Evolutionary conservation across 768 basidiomycete genomes (phyloP).

Genomic region (Floccularia luteovirens): DNA sequence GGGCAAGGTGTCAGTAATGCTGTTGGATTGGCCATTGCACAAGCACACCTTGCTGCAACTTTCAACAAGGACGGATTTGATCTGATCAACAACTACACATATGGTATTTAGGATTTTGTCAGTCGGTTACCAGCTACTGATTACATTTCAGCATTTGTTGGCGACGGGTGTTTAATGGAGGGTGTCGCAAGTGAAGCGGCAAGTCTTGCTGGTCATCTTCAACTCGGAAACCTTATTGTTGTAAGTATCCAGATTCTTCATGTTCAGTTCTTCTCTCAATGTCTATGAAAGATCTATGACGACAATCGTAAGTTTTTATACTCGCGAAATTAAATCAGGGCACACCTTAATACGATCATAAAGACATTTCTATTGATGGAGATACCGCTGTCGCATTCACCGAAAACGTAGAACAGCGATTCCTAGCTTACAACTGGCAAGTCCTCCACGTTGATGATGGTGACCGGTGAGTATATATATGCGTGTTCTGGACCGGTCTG

Average conservation of each 20-base stretch:
- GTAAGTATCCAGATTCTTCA: slow-evolving; percentile 34
- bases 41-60: slow-evolving; percentile 83
- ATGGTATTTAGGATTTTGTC: slow-evolving; percentile 40
- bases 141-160: slow-evolving; percentile 61
- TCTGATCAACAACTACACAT: slow-evolving; percentile 83
- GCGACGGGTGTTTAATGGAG: slow-evolving; percentile 97
- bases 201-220: slow-evolving; percentile 88
- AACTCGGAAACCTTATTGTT: slow-evolving; percentile 88
- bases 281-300: slow-evolving; percentile 68
- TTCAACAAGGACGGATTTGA: slow-evolving; percentile 85
- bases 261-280: background rate
- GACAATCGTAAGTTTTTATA: slow-evolving; percentile 73
- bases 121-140: slow-evolving; percentile 3
- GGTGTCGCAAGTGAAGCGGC: slow-evolving; percentile 92
- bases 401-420: slow-evolving; percentile 85
- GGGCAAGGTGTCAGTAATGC: slow-evolving; percentile 93
- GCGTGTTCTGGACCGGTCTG: background rate
- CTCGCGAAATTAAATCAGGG: slow-evolving; percentile 1
- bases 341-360: slow-evolving; percentile 6
- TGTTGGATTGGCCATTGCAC: slow-evolving; percentile 90
- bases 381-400: slow-evolving; percentile 91
- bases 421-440: slow-evolving; percentile 91
- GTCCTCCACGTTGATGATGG: slow-evolving; percentile 81
- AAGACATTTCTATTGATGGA: slow-evolving; percentile 95
- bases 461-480: slow-evolving; percentile 44